Conservation (phyloP, 1,284 basidiomycete genomes). For the Boletus holoroseus region DNA sequence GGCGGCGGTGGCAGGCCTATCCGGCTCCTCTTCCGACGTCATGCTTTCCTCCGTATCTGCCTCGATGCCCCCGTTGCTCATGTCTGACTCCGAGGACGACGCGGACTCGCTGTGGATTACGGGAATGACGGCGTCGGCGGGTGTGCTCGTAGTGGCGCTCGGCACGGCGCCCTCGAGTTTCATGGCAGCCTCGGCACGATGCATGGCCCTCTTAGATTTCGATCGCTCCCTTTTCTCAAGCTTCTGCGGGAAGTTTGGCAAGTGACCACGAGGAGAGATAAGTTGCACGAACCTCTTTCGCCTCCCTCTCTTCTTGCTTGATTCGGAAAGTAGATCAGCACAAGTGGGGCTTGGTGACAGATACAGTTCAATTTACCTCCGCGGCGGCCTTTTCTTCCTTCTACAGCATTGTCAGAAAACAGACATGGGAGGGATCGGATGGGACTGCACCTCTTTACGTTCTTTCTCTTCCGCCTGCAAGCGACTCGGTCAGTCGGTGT, state of each 20-base stretch:
- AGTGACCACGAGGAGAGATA: conserved; percentile 1
- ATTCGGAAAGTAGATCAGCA: conserved; percentile 20
- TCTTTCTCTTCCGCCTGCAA: conserved; percentile 46
- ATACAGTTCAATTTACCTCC: conserved; percentile 28
- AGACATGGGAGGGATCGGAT: neutral
- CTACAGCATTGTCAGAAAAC: conserved; percentile 32
- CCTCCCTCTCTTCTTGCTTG: conserved; percentile 48
- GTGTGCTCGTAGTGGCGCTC: conserved; percentile 27
- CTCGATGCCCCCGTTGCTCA: conserved; percentile 52
- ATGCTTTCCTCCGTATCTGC: conserved; percentile 69
- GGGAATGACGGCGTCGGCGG: conserved; percentile 31
- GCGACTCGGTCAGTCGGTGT: conserved; percentile 4
- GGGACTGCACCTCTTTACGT: conserved; percentile 47
- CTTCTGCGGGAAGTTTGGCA: conserved; percentile 36
- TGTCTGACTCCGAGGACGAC: conserved; percentile 54
- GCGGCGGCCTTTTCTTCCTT: conserved; percentile 49
- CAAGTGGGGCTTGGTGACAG: neutral
- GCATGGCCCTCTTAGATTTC: conserved; percentile 52
- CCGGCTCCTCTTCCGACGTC: conserved; percentile 63
- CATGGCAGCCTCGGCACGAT: conserved; percentile 36
- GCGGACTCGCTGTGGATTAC: conserved; percentile 21
- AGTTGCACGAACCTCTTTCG: conserved; percentile 43
- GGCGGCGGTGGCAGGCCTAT: conserved; percentile 35
- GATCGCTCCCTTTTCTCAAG: conserved; percentile 53
- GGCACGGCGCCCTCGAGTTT: conserved; percentile 30